A percentile compares a stretch with the other conserved stretches of the same genome.
Conservation (phyloP, 2,329 filamentous ascomycete genomes). For the Tolypocladium capitatum region DNA sequence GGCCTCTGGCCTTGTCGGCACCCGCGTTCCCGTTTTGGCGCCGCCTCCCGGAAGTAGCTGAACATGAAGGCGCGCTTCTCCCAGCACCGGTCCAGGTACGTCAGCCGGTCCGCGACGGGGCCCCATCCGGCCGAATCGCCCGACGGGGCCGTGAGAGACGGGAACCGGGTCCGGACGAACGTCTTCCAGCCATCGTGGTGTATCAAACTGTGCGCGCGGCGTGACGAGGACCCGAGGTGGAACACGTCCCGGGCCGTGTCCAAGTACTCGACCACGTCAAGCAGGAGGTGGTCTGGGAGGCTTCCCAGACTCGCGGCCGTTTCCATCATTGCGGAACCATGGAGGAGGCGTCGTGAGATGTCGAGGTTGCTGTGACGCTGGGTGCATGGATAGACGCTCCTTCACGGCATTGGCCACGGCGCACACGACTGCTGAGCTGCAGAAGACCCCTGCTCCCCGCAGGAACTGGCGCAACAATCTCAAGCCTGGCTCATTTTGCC, state of each 20-base stretch:
- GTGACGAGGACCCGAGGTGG: slow-evolving; percentile 25
- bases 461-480: background rate
- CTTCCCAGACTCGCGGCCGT: slow-evolving; percentile 20
- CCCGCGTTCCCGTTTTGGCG: slow-evolving; percentile 5
- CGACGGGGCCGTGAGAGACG: slow-evolving; percentile 21
- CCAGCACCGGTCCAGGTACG: slow-evolving; percentile 40
- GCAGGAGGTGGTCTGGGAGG: slow-evolving; percentile 37
- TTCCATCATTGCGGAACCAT: slow-evolving; percentile 7
- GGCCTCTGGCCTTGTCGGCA: slow-evolving; percentile 1
- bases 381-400: background rate
- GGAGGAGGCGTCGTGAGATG: background rate
- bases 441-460: background rate
- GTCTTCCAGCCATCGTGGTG: slow-evolving; percentile 32
- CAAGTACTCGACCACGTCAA: slow-evolving; percentile 33
- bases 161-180: slow-evolving; percentile 33
- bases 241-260: slow-evolving; percentile 35
- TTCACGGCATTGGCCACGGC: no score
- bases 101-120: slow-evolving; percentile 29
- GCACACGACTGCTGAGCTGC: background rate
- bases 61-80: slow-evolving; percentile 32
- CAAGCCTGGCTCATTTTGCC: background rate
- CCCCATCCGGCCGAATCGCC: slow-evolving; percentile 17
- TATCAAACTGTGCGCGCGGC: slow-evolving; percentile 24
- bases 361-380: background rate
- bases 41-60: slow-evolving; percentile 11